Base-by-base conservation (phyloP, 306 rosid species). In the Casuarina equisetifolia region DNA sequence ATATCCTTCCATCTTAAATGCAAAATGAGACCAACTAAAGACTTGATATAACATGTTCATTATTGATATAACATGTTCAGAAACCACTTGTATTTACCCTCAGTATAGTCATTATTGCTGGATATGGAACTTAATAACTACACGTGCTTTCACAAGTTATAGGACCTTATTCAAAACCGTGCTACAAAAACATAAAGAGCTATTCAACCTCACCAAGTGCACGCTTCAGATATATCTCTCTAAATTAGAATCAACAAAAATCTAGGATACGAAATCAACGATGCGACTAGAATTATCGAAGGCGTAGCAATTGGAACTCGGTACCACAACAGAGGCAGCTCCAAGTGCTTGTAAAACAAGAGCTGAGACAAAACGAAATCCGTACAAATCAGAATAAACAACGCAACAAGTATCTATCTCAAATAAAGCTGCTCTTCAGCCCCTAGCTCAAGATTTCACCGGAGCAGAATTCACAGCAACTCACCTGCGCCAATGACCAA, bases 261-360 rank as follows among this genome's bases (percentile, higher is more conserved):
- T 25, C 77, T 35, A 86, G 97, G 97, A 92, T 92, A 92, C 98
- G 76, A 92, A 95, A 88, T 95, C 98, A 68, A 92, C 89, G 70
- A 95, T 58, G 72, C 84, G 97, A 84, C 98, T 95, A 39, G 97
- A 85, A 74, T 95, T 89, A 46, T 95, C 84, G 55, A 95, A 77
- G 63, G 82, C 90, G 72, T 91, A 95, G 90, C 98, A 95, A 70
- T 84, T 91, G 79, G 97, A 90, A 83, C 54, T 79, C 55, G 97
- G 98, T 42, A 53, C 76, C 45, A 79, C 76, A 81, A 95, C 57
- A 9, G 98, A 88, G 75, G 78, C 73, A 4, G 84, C 79, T 79
- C 82, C 76, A 44, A 79, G 67, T 42, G 78, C 86, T 75, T 69
- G 90, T 11, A 82, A 80, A 72, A 86, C 85, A 73, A 92, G 54